These are phyloP conservation scores for Alternaria dauci DNA, from an alignment of 2,329 filamentous ascomycete species.

Conservation along the genomic window DNA sequence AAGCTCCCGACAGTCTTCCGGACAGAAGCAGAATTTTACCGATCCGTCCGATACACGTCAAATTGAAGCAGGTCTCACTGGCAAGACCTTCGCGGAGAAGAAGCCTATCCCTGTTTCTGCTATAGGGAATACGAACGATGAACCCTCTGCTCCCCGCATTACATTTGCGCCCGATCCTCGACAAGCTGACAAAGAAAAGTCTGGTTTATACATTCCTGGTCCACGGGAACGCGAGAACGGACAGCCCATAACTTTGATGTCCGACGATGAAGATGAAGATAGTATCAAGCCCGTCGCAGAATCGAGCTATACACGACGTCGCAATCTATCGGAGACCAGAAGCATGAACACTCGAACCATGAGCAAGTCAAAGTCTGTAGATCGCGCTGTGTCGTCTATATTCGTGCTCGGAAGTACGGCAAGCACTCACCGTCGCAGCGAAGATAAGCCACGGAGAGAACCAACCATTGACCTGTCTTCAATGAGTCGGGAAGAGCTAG, in stretches of 20 bases:
- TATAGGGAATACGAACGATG: neutral
- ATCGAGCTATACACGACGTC: constrained; percentile 8
- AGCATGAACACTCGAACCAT: constrained; percentile 34
- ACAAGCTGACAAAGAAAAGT: neutral
- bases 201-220: constrained; percentile 11
- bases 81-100: constrained; percentile 12
- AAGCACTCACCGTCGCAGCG: constrained; percentile 60
- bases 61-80: constrained; percentile 13
- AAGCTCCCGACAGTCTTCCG: neutral
- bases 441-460: constrained; percentile 45
- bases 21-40: neutral
- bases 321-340: constrained; percentile 15
- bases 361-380: constrained; percentile 49
- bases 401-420: constrained; percentile 63
- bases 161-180: constrained; percentile 16
- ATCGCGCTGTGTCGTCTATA: constrained; percentile 52
- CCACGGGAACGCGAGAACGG: constrained; percentile 16
- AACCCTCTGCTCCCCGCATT: constrained; percentile 3
- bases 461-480: constrained; percentile 56
- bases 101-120: neutral
- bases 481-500: constrained; percentile 76
- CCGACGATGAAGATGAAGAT: constrained; percentile 19
- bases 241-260: neutral
- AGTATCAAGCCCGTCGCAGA: constrained; percentile 14
- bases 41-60: constrained; percentile 3